Percentiles rank a stretch among this genome's conserved stretches.
phyloP scores from a whole-genome alignment of 2,329 filamentous ascomycete species.

The Microdochium bolleyi region DNA sequence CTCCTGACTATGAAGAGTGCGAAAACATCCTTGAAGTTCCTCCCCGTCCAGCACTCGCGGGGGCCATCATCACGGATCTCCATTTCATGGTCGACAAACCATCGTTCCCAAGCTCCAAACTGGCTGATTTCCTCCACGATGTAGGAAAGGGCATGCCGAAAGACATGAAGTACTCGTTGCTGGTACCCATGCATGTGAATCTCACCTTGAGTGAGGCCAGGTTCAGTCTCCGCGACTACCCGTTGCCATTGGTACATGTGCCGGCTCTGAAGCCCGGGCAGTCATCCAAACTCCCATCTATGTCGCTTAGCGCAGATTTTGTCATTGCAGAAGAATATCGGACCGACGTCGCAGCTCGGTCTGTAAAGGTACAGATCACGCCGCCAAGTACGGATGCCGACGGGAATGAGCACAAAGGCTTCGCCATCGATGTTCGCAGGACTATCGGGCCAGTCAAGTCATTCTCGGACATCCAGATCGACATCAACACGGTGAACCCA shows the following conservation, averaged over 20 bases:
- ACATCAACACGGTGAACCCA: constrained; percentile 87
- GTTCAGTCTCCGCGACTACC: constrained; percentile 86
- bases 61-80: constrained; percentile 73
- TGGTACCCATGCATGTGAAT: constrained; percentile 84
- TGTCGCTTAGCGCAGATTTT: constrained; percentile 83
- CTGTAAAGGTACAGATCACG: constrained; percentile 76
- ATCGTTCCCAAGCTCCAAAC: constrained; percentile 74
- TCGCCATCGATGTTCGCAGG: constrained; percentile 77
- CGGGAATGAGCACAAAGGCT: constrained; percentile 40
- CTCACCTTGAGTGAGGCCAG: constrained; percentile 86
- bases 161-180: constrained; percentile 81
- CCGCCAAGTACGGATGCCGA: constrained; percentile 52
- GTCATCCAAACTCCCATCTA: constrained; percentile 68
- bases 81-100: constrained; percentile 86
- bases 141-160: constrained; percentile 96
- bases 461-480: constrained; percentile 84
- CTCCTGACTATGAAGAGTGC: constrained; percentile 72
- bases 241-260: constrained; percentile 83
- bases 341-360: constrained; percentile 69
- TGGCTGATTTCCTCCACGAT: constrained; percentile 75
- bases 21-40: constrained; percentile 84
- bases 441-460: constrained; percentile 95
- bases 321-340: constrained; percentile 93
- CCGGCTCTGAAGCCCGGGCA: constrained; percentile 75
- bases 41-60: constrained; percentile 75